phyloP scores from a whole-genome alignment of 768 basidiomycete genomes.

The Russula earlei region DNA sequence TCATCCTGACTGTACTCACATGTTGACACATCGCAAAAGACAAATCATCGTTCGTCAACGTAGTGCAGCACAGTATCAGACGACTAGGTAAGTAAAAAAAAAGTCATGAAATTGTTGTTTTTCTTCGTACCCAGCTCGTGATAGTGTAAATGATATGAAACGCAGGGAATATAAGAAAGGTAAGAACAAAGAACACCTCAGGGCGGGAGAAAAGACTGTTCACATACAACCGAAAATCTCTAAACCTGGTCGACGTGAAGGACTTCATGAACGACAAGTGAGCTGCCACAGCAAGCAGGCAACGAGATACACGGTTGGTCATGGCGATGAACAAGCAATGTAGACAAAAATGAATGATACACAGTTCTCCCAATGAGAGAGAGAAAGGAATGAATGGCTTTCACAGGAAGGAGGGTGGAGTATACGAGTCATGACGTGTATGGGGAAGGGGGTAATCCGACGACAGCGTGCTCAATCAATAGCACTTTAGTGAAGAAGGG shows the following conservation, averaged over 20 bases:
- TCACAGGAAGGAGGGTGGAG: slow-evolving; percentile 1
- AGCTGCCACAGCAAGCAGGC: background rate
- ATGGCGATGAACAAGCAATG: slow-evolving; percentile 1
- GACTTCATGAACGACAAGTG: background rate
- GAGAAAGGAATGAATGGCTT: background rate
- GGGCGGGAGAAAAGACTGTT: background rate
- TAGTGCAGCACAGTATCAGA: background rate
- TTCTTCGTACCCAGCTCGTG: slow-evolving; percentile 14
- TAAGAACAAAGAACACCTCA: background rate
- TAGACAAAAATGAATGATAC: background rate
- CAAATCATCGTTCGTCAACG: too few relatives aligned
- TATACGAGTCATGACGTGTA: slow-evolving; percentile 7
- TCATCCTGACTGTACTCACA: too few relatives aligned
- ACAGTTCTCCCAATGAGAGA: background rate
- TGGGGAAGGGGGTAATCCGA: background rate
- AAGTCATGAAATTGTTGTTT: slow-evolving; percentile 14
- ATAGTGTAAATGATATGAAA: background rate
- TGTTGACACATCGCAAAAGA: too few relatives aligned
- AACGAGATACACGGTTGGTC: slow-evolving; percentile 5
- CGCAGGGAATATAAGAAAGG: background rate
- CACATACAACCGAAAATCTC: background rate
- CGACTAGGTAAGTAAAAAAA: background rate
- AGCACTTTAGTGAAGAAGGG: background rate
- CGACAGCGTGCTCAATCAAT: slow-evolving; percentile 8
- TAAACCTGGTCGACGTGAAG: background rate